A percentile compares a stretch with the other conserved stretches of the same genome.
Conservation (phyloP, 2,329 filamentous ascomycete species). For the Pseudogymnoascus sp. region DNA sequence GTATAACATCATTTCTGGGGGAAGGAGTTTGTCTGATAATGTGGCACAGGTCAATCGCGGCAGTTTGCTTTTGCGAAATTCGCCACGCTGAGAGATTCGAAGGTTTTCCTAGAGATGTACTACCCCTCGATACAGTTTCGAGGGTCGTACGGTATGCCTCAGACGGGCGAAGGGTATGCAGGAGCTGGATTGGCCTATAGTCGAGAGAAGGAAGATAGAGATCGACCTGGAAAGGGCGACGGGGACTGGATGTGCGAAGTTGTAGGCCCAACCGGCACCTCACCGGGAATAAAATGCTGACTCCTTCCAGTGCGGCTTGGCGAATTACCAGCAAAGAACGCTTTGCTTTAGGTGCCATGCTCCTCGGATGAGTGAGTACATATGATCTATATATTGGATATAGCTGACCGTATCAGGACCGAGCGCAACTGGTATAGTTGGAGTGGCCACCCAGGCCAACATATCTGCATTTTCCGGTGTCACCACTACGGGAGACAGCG, state of each 20-base stretch:
- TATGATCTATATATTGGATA: constrained; percentile 11
- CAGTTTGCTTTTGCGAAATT: constrained; percentile 52
- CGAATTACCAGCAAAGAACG: constrained; percentile 49
- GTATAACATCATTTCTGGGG: constrained; percentile 7
- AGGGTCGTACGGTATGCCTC: constrained; percentile 35
- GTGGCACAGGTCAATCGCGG: constrained; percentile 41
- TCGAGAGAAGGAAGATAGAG: constrained; percentile 44
- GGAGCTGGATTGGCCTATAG: constrained; percentile 41
- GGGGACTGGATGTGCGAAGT: constrained; percentile 51
- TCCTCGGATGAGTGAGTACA: constrained; percentile 41
- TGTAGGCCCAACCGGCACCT: constrained; percentile 28
- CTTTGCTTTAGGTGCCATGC: constrained; percentile 54
- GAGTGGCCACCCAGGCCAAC: constrained; percentile 28
- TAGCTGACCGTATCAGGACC: constrained; percentile 28
- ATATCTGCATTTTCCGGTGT: constrained; percentile 35
- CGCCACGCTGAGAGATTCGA: constrained; percentile 39
- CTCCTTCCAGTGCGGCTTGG: constrained; percentile 41
- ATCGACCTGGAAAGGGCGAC: constrained; percentile 37
- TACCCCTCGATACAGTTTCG: constrained; percentile 44
- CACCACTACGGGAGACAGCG: constrained; percentile 46
- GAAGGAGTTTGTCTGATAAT: not conserved
- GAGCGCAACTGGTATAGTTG: constrained; percentile 27
- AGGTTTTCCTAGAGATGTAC: constrained; percentile 45
- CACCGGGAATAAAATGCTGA: constrained; percentile 12
- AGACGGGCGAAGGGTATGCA: constrained; percentile 33